Evolutionary conservation across 768 basidiomycete genomes (phyloP).

Genomic region (Xanthoconium stramineum): DNA sequence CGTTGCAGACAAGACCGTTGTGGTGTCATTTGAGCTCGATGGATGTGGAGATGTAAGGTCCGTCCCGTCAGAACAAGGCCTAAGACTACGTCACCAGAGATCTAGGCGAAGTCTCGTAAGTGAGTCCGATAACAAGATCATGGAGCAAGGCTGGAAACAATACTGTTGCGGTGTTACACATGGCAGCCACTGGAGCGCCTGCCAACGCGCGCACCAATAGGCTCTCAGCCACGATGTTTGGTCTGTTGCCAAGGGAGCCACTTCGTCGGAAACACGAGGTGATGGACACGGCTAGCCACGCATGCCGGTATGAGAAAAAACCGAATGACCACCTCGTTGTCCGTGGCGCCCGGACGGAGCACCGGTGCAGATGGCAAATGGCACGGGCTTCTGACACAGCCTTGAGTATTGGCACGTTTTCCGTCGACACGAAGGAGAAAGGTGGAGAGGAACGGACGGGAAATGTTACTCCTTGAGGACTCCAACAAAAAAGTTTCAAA

Average conservation of each 20-base stretch:
- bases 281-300: not conserved
- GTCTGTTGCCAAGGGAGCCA: constrained; percentile 20
- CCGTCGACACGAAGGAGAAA: no score
- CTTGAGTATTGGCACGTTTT: not conserved
- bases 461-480: not conserved
- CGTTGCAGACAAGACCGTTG: constrained; percentile 13
- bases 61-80: no score
- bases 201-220: constrained; percentile 36
- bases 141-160: not conserved
- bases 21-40: not conserved
- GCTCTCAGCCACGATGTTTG: constrained; percentile 36
- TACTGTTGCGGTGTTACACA: constrained; percentile 55
- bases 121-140: not conserved
- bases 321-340: not conserved
- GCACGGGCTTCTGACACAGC: not conserved
- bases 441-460: not conserved
- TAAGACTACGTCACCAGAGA: no score
- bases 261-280: not conserved
- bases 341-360: not conserved
- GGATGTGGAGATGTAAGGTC: no score
- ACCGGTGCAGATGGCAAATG: not conserved
- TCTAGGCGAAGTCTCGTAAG: not conserved
- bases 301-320: not conserved
- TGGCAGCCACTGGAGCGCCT: constrained; percentile 37
- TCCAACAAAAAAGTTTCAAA: no score